Percentiles rank a stretch among this genome's conserved stretches.
Conservation (phyloP, 1,139 yeast species). For the Scheffersomyces titani region DNA sequence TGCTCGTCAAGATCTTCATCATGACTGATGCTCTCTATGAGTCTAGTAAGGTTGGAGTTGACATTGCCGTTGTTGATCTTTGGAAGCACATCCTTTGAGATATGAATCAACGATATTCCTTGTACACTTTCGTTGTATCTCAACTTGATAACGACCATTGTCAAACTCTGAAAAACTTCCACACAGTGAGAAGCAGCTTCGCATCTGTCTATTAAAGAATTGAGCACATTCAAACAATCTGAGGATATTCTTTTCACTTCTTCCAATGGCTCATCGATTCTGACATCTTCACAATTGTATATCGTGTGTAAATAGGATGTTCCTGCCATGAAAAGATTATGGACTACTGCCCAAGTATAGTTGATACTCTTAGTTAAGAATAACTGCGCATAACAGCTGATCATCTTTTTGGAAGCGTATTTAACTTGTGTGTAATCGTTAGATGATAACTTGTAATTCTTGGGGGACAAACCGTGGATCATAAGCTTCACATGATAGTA, state of each 20-base stretch:
- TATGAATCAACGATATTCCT: slow-evolving; percentile 18
- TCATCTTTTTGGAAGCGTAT: slow-evolving; percentile 66
- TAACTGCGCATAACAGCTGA: slow-evolving; percentile 61
- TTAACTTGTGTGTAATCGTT: slow-evolving; percentile 60
- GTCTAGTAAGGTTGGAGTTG: slow-evolving; percentile 39
- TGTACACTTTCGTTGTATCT: slow-evolving; percentile 49
- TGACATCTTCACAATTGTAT: slow-evolving; percentile 61
- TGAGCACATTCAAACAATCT: slow-evolving; percentile 61
- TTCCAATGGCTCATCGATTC: slow-evolving; percentile 46
- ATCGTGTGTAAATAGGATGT: slow-evolving; percentile 78
- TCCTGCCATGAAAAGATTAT: slow-evolving; percentile 86
- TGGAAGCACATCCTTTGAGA: slow-evolving; percentile 17
- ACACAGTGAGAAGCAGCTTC: slow-evolving; percentile 77
- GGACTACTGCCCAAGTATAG: slow-evolving; percentile 94
- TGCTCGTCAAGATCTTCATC: slow-evolving; percentile 5
- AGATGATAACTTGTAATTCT: slow-evolving; percentile 53
- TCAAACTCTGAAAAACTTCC: slow-evolving; percentile 69
- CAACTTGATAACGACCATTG: slow-evolving; percentile 70
- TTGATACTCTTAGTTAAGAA: slow-evolving; percentile 61
- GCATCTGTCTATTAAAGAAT: slow-evolving; percentile 65
- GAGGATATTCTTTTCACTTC: slow-evolving; percentile 58
- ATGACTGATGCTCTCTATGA: slow-evolving; percentile 32
- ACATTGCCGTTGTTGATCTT: slow-evolving; percentile 35
- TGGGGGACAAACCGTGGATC: slow-evolving; percentile 77
- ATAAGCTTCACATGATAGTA: slow-evolving; percentile 74